phyloP scores from a whole-genome alignment of 1,139 yeast species.

The Lodderomyces theae region DNA sequence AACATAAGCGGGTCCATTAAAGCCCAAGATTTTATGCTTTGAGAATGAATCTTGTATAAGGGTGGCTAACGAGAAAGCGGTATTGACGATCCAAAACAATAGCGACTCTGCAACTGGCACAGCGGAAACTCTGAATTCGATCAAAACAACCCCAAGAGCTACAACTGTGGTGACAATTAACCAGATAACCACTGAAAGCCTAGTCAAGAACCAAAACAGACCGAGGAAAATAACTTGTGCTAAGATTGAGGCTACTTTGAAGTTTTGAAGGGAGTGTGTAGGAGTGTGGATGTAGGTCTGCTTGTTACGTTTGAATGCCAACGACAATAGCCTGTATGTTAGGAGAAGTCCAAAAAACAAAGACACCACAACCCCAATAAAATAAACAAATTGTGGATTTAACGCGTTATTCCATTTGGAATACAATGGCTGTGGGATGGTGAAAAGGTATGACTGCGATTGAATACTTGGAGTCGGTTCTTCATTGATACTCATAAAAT shows the following conservation, averaged over 20 bases:
- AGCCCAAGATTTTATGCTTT: constrained; percentile 26
- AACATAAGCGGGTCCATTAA: constrained; percentile 15
- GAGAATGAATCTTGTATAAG: constrained; percentile 31
- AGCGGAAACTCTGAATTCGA: constrained; percentile 32
- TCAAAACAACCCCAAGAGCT: constrained; percentile 30
- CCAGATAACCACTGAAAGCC: constrained; percentile 11
- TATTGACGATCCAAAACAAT: constrained; percentile 28
- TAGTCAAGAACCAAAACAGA: constrained; percentile 8
- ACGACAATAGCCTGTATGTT: constrained; percentile 18
- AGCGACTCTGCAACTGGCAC: constrained; percentile 28
- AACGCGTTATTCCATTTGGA: constrained; percentile 21
- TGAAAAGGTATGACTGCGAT: not conserved
- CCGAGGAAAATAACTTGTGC: constrained; percentile 8
- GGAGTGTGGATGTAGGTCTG: constrained; percentile 7
- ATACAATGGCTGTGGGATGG: constrained; percentile 15
- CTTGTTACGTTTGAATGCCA: constrained; percentile 6
- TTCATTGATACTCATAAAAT: constrained; percentile 7
- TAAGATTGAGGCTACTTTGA: constrained; percentile 10
- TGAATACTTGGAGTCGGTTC: not conserved
- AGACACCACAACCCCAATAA: constrained; percentile 16
- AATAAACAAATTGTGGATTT: constrained; percentile 34
- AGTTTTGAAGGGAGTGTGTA: constrained; percentile 13
- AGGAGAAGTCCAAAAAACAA: constrained; percentile 15
- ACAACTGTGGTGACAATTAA: constrained; percentile 16
- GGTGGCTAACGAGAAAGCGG: constrained; percentile 19